phyloP scores from a whole-genome alignment of 2,329 filamentous ascomycete genomes.

The Phaeosphaeriaceae sp. region DNA sequence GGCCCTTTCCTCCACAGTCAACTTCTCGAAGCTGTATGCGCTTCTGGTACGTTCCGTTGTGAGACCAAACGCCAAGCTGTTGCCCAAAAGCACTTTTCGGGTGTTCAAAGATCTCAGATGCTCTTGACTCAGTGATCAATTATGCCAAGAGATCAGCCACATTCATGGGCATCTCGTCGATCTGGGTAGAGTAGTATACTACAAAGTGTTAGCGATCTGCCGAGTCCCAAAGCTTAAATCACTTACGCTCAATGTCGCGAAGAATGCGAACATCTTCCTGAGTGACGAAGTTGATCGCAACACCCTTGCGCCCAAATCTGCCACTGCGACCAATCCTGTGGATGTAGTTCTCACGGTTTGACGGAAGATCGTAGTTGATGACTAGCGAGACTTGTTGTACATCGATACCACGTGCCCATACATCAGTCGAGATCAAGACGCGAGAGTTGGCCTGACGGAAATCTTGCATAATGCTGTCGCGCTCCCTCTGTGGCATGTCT shows the following conservation, averaged over 20 bases:
- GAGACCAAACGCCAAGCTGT: neutral
- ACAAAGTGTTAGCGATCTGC: conserved; percentile 42
- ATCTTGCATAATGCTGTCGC: conserved; percentile 99
- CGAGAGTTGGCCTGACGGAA: conserved; percentile 96
- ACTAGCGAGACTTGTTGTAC: conserved; percentile 98
- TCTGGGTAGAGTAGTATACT: conserved; percentile 96
- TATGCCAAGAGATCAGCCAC: conserved; percentile 52
- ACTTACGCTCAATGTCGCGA: conserved; percentile 89
- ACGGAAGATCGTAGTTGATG: conserved; percentile 98
- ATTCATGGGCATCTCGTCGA: conserved; percentile 99
- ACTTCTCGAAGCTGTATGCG: conserved; percentile 26
- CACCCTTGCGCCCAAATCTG: conserved; percentile 95
- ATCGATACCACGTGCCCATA: conserved; percentile 98
- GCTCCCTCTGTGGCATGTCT: conserved; percentile 98
- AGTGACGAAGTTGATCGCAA: conserved; percentile 99
- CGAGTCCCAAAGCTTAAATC: neutral
- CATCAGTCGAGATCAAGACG: conserved; percentile 95
- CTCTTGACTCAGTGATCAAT: neutral
- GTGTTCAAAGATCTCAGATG: neutral
- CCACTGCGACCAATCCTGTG: conserved; percentile 96
- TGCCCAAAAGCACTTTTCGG: neutral
- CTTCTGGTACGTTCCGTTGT: neutral
- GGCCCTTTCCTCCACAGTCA: conserved; percentile 47
- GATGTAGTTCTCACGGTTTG: conserved; percentile 99
- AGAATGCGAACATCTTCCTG: conserved; percentile 97